Base-by-base conservation (phyloP, 306 rosid genomes). In the Cicer chorassanicum region DNA sequence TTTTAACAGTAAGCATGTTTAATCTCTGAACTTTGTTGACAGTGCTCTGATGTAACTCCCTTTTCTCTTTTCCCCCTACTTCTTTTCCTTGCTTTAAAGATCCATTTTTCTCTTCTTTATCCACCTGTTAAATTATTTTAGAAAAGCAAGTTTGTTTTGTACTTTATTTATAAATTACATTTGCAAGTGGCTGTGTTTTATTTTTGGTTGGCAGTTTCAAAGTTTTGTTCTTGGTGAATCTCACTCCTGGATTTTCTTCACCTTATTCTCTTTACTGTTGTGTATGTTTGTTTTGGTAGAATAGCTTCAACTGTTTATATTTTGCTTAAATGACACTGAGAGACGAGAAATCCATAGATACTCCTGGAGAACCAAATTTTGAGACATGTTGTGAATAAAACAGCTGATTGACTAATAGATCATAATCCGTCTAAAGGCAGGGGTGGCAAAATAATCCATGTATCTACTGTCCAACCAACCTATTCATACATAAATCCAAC, bases 1-100 rank as follows among this genome's bases (percentile, higher is more conserved):
- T 84, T 84, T 81, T 76, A 85, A 94, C 82, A 78, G 99, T 92
- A 84, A 87, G 99, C 86, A 68, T 59, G 46, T 73, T 70, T 63
- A 49, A 65, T 49, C 67, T 10, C 83, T 73, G 65, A 79, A 65
- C 7, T 71, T 68, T 65, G 54, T 48, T 56, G 78, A 16, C 66
- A 57, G 44, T 41, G 75, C 78, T 68, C 39, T 54, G 55, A 15
- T 69, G n/a, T 49, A 36, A 9, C 44, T 74, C 49, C 44, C 9
- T 15, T 72, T 18, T 46, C 21, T 57, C n/a, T 53, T 43, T 39
- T 45, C 59, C n/a, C 9, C 9, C 21, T 6, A 62, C 29, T 21
- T 6, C 43, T 42, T 53, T 53, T 68, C 68, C 49, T 70, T 54
- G 57, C 36, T 53, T 69, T 29, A 50, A 51, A 24, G 38, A 50